Evolutionary conservation across 108 stramenopile species (phyloP).

Genomic region (Pseudonitzschia delicatissima): DNA sequence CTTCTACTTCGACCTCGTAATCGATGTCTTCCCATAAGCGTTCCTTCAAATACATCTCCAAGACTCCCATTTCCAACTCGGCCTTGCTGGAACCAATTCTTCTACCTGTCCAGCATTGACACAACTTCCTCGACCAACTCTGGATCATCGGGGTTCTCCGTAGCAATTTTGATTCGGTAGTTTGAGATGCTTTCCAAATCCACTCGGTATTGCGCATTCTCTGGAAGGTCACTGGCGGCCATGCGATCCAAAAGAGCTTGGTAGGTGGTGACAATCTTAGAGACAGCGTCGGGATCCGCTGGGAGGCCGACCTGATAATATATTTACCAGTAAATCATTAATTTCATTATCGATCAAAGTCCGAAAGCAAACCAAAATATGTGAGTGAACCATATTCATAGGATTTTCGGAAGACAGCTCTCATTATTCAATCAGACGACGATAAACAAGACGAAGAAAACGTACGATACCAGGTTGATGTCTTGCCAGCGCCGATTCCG

Average conservation of each 20-base stretch:
- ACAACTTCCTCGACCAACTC: constrained; percentile 82
- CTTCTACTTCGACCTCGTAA: constrained; percentile 38
- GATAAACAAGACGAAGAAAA: constrained; percentile 13
- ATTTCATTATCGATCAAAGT: constrained; percentile 2
- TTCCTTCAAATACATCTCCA: constrained; percentile 84
- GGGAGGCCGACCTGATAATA: constrained; percentile 71
- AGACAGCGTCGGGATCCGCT: constrained; percentile 81
- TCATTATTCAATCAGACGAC: neutral
- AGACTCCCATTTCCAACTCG: constrained; percentile 85
- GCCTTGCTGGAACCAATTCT: constrained; percentile 89
- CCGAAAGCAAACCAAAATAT: no score
- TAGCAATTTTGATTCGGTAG: constrained; percentile 69
- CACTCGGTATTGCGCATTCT: constrained; percentile 78
- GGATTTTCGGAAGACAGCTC: neutral
- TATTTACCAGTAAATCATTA: neutral
- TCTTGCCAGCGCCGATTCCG: constrained; percentile 83
- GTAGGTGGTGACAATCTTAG: constrained; percentile 79
- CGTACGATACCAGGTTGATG: constrained; percentile 88
- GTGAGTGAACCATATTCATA: constrained; percentile 1
- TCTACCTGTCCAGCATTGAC: constrained; percentile 90
- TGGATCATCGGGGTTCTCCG: constrained; percentile 77
- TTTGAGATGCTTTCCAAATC: constrained; percentile 79
- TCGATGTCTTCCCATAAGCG: constrained; percentile 80
- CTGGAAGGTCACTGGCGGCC: constrained; percentile 83
- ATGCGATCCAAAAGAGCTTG: constrained; percentile 82